Percentiles rank a stretch among this genome's conserved stretches.
These are phyloP conservation scores for Phaseolus coccineus DNA, from an alignment of 331 rosid species.

Conservation along the genomic window DNA sequence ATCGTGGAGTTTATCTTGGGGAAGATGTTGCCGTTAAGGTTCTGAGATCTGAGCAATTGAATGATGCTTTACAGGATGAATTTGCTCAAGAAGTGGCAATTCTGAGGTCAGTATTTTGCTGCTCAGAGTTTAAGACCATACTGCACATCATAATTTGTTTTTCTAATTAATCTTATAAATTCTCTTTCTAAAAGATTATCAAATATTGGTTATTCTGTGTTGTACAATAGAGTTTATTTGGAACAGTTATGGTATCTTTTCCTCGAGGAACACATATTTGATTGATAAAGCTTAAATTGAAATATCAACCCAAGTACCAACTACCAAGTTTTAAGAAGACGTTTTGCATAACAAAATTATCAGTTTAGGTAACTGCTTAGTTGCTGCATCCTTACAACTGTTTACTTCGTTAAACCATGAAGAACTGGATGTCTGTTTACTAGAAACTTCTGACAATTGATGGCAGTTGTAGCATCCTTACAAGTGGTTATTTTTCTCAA, in stretches of 20 bases:
- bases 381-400: conserved; percentile 6
- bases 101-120: conserved; percentile 64
- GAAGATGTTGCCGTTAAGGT: conserved; percentile 98
- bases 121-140: not conserved
- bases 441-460: conserved; percentile 22
- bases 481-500: not conserved
- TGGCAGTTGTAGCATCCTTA: not conserved
- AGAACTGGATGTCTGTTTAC: conserved; percentile 21
- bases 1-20: conserved; percentile 84
- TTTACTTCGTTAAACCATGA: conserved; percentile 16
- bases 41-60: conserved; percentile 84
- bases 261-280: conserved; percentile 15
- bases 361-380: conserved; percentile 17
- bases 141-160: conserved; percentile 18
- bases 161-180: conserved; percentile 11
- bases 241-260: conserved; percentile 18
- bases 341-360: conserved; percentile 35
- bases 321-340: not conserved
- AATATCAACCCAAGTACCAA: conserved; percentile 31
- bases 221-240: not conserved
- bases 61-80: conserved; percentile 84
- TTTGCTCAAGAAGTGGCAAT: conserved; percentile 96
- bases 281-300: conserved; percentile 21
- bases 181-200: not conserved
- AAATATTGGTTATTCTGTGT: conserved; percentile 6